phyloP scores from a whole-genome alignment of 768 basidiomycete species.

The Calocera viscosa region DNA sequence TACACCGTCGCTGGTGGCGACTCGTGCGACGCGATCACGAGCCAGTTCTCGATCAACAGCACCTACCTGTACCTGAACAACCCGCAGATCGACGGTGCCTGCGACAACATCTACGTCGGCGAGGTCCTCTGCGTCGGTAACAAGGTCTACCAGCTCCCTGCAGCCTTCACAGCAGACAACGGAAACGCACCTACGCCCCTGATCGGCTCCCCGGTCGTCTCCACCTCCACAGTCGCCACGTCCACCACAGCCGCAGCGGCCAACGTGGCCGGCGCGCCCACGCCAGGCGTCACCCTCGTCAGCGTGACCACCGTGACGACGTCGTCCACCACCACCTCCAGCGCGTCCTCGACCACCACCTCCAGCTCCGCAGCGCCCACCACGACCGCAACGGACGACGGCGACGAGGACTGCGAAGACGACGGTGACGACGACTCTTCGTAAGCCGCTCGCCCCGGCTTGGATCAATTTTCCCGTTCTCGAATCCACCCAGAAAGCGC shows the following conservation, averaged over 20 bases:
- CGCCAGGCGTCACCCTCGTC: constrained; percentile 12
- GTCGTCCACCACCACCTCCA: constrained; percentile 28
- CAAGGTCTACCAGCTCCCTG: constrained; percentile 34
- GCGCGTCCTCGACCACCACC: constrained; percentile 15
- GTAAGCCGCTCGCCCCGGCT: neutral
- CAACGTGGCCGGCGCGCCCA: neutral
- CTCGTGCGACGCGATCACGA: constrained; percentile 43
- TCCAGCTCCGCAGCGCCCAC: constrained; percentile 19
- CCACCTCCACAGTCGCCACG: constrained; percentile 15
- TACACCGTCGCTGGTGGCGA: constrained; percentile 47
- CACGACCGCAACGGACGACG: constrained; percentile 10
- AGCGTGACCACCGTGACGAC: constrained; percentile 20
- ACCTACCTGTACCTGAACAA: constrained; percentile 55
- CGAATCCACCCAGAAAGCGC: neutral
- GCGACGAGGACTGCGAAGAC: constrained; percentile 16
- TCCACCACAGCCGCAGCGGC: constrained; percentile 17
- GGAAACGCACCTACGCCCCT: constrained; percentile 18
- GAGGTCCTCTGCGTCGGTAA: constrained; percentile 53
- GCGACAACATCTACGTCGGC: constrained; percentile 56
- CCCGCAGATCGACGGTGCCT: constrained; percentile 47
- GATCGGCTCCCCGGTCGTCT: constrained; percentile 16
- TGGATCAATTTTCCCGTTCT: neutral
- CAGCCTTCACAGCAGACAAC: constrained; percentile 19
- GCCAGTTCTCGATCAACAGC: constrained; percentile 33
- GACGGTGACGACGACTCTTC: constrained; percentile 30